Conservation (phyloP, 1,284 basidiomycete genomes). For the Heterobasidion parviporum region DNA sequence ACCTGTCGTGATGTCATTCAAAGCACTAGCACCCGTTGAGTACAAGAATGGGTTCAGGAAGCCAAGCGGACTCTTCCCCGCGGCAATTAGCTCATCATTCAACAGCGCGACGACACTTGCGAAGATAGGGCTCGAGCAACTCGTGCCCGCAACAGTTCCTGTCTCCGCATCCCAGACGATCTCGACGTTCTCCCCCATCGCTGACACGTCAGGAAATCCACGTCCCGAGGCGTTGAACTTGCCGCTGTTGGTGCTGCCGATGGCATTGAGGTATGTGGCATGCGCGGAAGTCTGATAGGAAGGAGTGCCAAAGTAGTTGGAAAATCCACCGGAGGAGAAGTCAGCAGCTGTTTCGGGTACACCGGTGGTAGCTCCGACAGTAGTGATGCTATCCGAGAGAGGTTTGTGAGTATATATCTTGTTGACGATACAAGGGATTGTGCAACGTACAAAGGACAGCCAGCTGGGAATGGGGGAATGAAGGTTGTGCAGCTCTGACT, state of each 20-base stretch:
- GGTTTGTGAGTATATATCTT: neutral
- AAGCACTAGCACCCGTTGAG: conserved; percentile 32
- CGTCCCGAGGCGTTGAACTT: conserved; percentile 14
- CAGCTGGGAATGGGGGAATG: conserved; percentile 65
- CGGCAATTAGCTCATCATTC: conserved; percentile 46
- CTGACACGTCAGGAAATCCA: conserved; percentile 17
- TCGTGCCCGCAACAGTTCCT: conserved; percentile 34
- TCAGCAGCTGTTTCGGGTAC: conserved; percentile 41
- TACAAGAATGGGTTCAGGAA: conserved; percentile 40
- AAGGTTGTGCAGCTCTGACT: conserved; percentile 49
- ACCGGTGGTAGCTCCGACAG: conserved; percentile 46
- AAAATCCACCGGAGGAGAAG: conserved; percentile 42
- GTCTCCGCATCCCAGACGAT: conserved; percentile 43
- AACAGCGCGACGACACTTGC: conserved; percentile 49
- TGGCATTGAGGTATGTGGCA: neutral
- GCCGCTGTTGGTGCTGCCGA: conserved; percentile 6
- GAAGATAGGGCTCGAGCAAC: conserved; percentile 41
- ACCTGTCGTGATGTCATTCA: conserved; percentile 44
- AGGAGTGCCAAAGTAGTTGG: conserved; percentile 31
- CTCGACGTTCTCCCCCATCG: conserved; percentile 51
- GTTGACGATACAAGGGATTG: neutral
- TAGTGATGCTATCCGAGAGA: conserved; percentile 49
- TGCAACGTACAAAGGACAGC: conserved; percentile 27
- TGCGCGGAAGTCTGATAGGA: conserved; percentile 31
- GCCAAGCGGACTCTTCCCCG: conserved; percentile 41